A percentile compares a stretch with the other conserved stretches of the same genome.
Conservation (phyloP, 768 basidiomycete genomes). For the Dentipellis sp. region DNA sequence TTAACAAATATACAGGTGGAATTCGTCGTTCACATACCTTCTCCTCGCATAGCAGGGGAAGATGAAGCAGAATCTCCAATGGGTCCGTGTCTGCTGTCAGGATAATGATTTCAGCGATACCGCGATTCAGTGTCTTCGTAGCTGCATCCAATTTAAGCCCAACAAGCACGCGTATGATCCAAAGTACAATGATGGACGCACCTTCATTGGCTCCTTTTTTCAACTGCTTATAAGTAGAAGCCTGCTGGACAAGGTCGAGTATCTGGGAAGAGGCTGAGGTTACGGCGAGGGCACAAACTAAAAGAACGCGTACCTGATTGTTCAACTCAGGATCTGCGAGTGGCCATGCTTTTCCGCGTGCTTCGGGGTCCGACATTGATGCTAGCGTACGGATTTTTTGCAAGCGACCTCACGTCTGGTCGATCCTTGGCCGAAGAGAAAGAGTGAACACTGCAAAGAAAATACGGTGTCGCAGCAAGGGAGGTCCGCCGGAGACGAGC, state of each 20-base stretch:
- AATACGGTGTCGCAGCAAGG: too few species aligned
- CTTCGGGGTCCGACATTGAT: conserved; percentile 47
- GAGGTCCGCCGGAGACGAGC: too few species aligned
- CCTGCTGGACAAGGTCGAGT: conserved; percentile 91
- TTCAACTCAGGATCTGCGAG: conserved; percentile 79
- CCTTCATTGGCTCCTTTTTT: conserved; percentile 99
- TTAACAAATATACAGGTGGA: neutral
- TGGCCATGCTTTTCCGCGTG: conserved; percentile 80
- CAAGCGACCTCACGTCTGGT: conserved; percentile 65
- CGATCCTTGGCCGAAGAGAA: conserved; percentile 72
- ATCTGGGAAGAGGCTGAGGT: conserved; percentile 42
- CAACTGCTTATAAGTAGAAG: conserved; percentile 93
- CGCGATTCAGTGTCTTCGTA: conserved; percentile 96
- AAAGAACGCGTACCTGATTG: conserved; percentile 55
- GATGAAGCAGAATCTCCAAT: conserved; percentile 93
- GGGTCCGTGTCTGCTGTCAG: conserved; percentile 96
- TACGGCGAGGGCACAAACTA: neutral
- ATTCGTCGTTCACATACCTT: conserved; percentile 45
- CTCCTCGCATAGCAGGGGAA: conserved; percentile 96
- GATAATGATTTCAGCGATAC: conserved; percentile 96
- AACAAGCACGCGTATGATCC: neutral
- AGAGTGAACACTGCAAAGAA: neutral
- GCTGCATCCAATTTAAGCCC: conserved; percentile 35
- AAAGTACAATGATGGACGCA: conserved; percentile 22
- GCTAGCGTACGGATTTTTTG: conserved; percentile 7